These are phyloP conservation scores for Suhomyces bribrorum DNA, from an alignment of 1,139 yeast species.

Conservation along the genomic window DNA sequence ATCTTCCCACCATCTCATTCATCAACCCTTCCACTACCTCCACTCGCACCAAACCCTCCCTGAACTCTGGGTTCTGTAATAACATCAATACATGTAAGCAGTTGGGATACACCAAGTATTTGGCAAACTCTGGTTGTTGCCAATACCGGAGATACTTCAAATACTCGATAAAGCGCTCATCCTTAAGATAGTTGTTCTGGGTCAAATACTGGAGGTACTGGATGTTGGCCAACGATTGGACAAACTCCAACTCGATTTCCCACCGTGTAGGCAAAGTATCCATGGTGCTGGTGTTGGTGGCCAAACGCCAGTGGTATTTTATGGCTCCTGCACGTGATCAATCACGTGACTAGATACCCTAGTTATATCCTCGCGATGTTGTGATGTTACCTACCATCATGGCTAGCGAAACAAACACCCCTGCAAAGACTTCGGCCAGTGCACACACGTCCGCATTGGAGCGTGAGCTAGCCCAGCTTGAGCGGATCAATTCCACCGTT, in stretches of 20 bases:
- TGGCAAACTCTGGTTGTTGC: conserved; percentile 67
- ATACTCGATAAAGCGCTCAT: conserved; percentile 62
- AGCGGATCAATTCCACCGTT: conserved; percentile 33
- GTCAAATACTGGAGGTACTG: conserved; percentile 75
- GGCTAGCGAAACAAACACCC: conserved; percentile 10
- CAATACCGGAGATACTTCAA: conserved; percentile 72
- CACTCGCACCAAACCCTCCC: conserved; percentile 54
- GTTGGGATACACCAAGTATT: conserved; percentile 70
- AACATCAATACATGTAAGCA: conserved; percentile 67
- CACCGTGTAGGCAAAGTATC: conserved; percentile 62
- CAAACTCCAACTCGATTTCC: conserved; percentile 83
- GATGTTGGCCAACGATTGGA: conserved; percentile 78
- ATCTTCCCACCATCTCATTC: conserved; percentile 76
- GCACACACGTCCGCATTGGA: conserved; percentile 21
- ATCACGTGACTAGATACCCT: not conserved
- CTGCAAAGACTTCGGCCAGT: not conserved
- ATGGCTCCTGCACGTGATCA: not conserved
- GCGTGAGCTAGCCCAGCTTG: conserved; percentile 39
- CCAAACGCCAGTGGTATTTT: not conserved
- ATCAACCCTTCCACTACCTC: conserved; percentile 61
- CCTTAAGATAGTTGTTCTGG: conserved; percentile 67
- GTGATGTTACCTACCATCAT: conserved; percentile 1
- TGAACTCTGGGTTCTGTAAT: conserved; percentile 56
- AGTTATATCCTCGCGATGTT: conserved; percentile 1
- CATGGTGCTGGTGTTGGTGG: conserved; percentile 1